Evolutionary conservation across 1,284 basidiomycete genomes (phyloP).

Genomic region (Cryptococcus sp.): DNA sequence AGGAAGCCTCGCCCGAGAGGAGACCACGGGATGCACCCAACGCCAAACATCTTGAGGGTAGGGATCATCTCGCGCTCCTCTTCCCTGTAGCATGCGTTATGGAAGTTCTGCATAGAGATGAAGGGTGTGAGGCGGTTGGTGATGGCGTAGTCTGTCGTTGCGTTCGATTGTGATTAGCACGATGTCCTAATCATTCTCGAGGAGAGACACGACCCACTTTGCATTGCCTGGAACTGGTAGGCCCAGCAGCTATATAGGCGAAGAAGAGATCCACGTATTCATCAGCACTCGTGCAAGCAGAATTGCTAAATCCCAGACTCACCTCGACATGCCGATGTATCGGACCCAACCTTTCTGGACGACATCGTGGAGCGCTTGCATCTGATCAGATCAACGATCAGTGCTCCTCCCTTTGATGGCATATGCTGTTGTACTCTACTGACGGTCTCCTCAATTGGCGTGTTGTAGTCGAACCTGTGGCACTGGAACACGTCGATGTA

Average conservation of each 20-base stretch:
- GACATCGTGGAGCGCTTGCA: slow-evolving; percentile 68
- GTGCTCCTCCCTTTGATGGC: not conserved
- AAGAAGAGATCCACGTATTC: too few relatives aligned
- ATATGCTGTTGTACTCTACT: not conserved
- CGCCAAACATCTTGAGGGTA: slow-evolving; percentile 31
- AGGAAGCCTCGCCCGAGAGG: slow-evolving; percentile 28
- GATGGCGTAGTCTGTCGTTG: slow-evolving; percentile 44
- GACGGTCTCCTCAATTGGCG: slow-evolving; percentile 42
- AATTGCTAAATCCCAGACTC: not conserved
- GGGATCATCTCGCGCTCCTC: slow-evolving; percentile 65
- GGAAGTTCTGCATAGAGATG: slow-evolving; percentile 62
- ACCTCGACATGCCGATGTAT: slow-evolving; percentile 62
- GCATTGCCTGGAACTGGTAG: slow-evolving; percentile 50
- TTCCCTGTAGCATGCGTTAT: slow-evolving; percentile 56
- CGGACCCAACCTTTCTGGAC: slow-evolving; percentile 62
- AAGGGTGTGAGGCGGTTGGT: slow-evolving; percentile 59
- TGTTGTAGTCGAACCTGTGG: slow-evolving; percentile 52
- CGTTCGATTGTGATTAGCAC: not conserved
- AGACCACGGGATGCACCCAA: slow-evolving; percentile 31
- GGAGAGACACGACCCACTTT: slow-evolving; percentile 28
- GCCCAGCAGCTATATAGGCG: slow-evolving; percentile 46
- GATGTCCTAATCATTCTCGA: not conserved
- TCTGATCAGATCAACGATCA: slow-evolving; percentile 36
- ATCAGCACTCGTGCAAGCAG: too few relatives aligned
- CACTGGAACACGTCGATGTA: slow-evolving; percentile 62